Conservation (phyloP, 306 rosid genomes). For the Prunus dulcis region DNA sequence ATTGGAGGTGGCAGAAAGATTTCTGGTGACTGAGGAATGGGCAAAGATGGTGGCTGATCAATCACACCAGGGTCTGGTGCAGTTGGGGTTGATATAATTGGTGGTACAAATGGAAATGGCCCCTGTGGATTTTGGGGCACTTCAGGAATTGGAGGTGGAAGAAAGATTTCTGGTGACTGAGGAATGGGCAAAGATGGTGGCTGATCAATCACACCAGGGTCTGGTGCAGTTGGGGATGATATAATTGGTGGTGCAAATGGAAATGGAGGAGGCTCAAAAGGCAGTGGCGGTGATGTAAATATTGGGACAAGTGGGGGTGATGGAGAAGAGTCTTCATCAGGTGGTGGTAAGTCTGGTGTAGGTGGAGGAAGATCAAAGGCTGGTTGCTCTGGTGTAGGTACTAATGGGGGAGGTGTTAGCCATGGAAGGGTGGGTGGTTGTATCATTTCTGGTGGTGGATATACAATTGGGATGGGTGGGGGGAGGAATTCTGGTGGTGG, state of each 20-base stretch:
- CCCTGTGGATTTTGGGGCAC: conserved; percentile 35
- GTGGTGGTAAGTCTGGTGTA: conserved; percentile 33
- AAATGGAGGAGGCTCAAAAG: conserved; percentile 25
- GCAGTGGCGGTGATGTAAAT: conserved; percentile 41
- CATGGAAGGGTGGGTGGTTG: conserved; percentile 44
- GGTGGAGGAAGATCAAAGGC: conserved; percentile 39
- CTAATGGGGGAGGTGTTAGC: conserved; percentile 40
- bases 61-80: conserved; percentile 24
- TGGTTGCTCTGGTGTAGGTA: conserved; percentile 16
- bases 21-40: conserved; percentile 27
- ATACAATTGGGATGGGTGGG: conserved; percentile 33
- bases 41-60: conserved; percentile 30
- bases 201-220: conserved; percentile 12
- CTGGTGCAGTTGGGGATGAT: conserved; percentile 40
- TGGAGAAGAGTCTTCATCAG: conserved; percentile 23
- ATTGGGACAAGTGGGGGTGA: conserved; percentile 53
- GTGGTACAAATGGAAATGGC: conserved; percentile 41
- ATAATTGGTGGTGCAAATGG: conserved; percentile 33
- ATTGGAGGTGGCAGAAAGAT: conserved; percentile 44
- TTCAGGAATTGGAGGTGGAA: conserved; percentile 50
- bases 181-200: conserved; percentile 31
- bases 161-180: conserved; percentile 29
- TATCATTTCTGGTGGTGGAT: conserved; percentile 35
- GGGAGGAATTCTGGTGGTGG: conserved; percentile 10
- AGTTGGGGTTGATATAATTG: conserved; percentile 36